A percentile compares a stretch with the other conserved stretches of the same genome.
phyloP scores from a whole-genome alignment of 2,329 filamentous ascomycete species.

The Aspergillus sp. region DNA sequence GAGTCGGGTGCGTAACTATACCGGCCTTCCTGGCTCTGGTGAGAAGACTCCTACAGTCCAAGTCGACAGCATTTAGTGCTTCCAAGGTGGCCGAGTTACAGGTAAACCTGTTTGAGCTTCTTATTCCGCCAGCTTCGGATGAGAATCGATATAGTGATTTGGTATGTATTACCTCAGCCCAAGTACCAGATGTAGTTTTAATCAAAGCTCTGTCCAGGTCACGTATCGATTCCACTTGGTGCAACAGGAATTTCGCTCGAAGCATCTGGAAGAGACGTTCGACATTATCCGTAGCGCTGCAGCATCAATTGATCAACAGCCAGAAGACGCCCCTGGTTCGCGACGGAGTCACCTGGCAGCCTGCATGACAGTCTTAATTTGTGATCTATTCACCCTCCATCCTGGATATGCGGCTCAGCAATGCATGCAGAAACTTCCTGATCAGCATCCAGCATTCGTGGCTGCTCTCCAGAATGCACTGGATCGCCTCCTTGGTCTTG shows the following conservation, averaged over 20 bases:
- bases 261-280: conserved; percentile 26
- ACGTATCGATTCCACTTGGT: conserved; percentile 34
- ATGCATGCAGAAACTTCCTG: conserved; percentile 22
- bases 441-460: conserved; percentile 19
- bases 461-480: conserved; percentile 24
- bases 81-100: conserved; percentile 20
- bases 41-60: conserved; percentile 20
- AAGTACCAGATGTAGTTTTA: background rate
- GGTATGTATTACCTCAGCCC: conserved; percentile 12
- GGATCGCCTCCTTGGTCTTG: conserved; percentile 24
- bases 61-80: conserved; percentile 15
- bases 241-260: conserved; percentile 32
- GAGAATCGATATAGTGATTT: conserved; percentile 20
- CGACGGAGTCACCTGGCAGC: conserved; percentile 12
- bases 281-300: conserved; percentile 26
- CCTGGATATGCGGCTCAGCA: conserved; percentile 21
- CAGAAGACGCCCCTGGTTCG: conserved; percentile 1
- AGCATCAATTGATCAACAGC: conserved; percentile 10
- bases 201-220: conserved; percentile 13
- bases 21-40: conserved; percentile 31
- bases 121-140: conserved; percentile 13
- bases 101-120: conserved; percentile 26
- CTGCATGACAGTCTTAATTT: conserved; percentile 23
- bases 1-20: conserved; percentile 39
- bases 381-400: conserved; percentile 27